A percentile compares a stretch with the other conserved stretches of the same genome.
These are phyloP conservation scores for Suillus sp. DNA, from an alignment of 768 basidiomycete species.

Conservation along the genomic window DNA sequence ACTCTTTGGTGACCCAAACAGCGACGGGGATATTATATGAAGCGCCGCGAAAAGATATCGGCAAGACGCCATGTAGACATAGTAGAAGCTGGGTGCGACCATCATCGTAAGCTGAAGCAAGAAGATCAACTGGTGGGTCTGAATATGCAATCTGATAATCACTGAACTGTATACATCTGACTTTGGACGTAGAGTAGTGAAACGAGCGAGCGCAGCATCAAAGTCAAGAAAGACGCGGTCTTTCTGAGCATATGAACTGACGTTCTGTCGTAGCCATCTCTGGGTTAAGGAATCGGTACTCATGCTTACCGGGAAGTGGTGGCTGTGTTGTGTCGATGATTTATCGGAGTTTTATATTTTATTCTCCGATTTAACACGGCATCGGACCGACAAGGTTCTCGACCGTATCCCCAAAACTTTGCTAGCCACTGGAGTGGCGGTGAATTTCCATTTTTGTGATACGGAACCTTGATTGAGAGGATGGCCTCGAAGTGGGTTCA, in stretches of 20 bases:
- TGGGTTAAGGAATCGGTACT: slow-evolving; percentile 41
- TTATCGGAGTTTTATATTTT: neutral
- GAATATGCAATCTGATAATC: slow-evolving; percentile 15
- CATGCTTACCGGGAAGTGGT: slow-evolving; percentile 17
- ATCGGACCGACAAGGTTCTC: neutral
- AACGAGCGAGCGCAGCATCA: slow-evolving; percentile 56
- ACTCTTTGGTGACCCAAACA: slow-evolving; percentile 84
- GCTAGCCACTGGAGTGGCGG: slow-evolving; percentile 47
- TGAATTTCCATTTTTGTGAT: slow-evolving; percentile 47
- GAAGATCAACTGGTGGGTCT: slow-evolving; percentile 16
- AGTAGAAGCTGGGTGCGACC: slow-evolving; percentile 91
- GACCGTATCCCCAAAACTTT: slow-evolving; percentile 8
- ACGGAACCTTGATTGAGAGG: slow-evolving; percentile 24
- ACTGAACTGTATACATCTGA: slow-evolving; percentile 76
- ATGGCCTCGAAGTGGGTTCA: slow-evolving; percentile 16
- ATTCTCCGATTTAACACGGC: neutral
- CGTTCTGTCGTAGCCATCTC: slow-evolving; percentile 69
- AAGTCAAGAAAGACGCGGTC: slow-evolving; percentile 67
- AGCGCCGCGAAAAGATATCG: slow-evolving; percentile 73
- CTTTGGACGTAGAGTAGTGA: slow-evolving; percentile 67
- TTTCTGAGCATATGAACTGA: slow-evolving; percentile 53
- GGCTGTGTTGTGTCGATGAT: neutral
- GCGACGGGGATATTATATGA: slow-evolving; percentile 95
- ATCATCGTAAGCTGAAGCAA: slow-evolving; percentile 79
- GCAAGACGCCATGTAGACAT: slow-evolving; percentile 88